Evolutionary conservation across 495 filamentous ascomycete species (phyloP).

Genomic region (Penicillium coprophilum): DNA sequence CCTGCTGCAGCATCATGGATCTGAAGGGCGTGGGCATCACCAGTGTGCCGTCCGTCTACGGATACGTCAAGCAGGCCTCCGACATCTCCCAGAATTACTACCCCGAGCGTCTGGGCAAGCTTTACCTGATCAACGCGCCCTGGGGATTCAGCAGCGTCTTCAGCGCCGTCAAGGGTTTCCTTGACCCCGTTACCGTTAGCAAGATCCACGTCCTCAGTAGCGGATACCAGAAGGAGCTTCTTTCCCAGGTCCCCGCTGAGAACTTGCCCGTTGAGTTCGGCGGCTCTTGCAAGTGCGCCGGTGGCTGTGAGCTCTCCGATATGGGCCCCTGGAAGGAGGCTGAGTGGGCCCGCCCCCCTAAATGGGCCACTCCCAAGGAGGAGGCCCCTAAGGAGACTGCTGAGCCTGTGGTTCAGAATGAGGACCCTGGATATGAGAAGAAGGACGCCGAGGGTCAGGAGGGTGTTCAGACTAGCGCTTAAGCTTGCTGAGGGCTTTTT

Average conservation of each 20-base stretch:
- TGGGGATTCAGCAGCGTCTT: constrained; percentile 89
- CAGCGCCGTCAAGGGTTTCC: constrained; percentile 80
- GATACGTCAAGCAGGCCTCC: constrained; percentile 76
- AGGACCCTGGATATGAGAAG: constrained; percentile 35
- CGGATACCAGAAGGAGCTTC: constrained; percentile 77
- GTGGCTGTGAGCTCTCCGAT: constrained; percentile 86
- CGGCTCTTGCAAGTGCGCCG: constrained; percentile 75
- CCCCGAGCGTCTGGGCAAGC: constrained; percentile 83
- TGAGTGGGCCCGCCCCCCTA: constrained; percentile 66
- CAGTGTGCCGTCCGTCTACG: constrained; percentile 78
- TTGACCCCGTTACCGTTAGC: constrained; percentile 92
- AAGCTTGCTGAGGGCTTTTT: constrained; percentile 17
- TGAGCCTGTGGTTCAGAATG: constrained; percentile 28
- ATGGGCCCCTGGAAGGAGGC: constrained; percentile 88
- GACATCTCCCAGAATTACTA: constrained; percentile 97
- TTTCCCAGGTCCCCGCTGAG: constrained; percentile 82
- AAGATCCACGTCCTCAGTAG: constrained; percentile 92
- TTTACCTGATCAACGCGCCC: constrained; percentile 96
- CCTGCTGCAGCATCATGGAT: constrained; percentile 96
- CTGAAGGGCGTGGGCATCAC: constrained; percentile 86
- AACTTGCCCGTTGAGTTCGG: constrained; percentile 89
- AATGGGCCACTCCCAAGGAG: constrained; percentile 59
- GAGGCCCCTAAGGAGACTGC: constrained; percentile 43
- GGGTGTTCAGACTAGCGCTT: constrained; percentile 35
- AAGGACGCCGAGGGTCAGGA: constrained; percentile 34